Conservation (phyloP, 2,329 filamentous ascomycete species). For the Amylocarpus encephaloides region DNA sequence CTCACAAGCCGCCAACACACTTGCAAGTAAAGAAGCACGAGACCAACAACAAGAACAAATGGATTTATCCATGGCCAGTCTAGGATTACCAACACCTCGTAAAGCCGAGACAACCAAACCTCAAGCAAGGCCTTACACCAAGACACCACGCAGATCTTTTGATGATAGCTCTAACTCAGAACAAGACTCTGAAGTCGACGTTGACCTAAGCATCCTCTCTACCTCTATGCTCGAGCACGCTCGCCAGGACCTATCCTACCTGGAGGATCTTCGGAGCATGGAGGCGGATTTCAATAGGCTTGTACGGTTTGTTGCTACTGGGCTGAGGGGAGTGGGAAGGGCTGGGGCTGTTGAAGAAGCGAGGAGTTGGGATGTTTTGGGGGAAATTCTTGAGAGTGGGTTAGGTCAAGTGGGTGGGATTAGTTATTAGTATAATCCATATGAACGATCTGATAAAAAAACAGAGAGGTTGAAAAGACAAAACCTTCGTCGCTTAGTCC, state of each 20-base stretch:
- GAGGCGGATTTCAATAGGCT: conserved; percentile 58
- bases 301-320: conserved; percentile 64
- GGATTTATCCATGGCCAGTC: conserved; percentile 27
- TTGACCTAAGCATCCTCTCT: conserved; percentile 34
- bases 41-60: conserved; percentile 26
- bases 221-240: conserved; percentile 24
- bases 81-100: conserved; percentile 27
- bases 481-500: too few relatives aligned
- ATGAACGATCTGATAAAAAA: too few relatives aligned
- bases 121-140: background rate
- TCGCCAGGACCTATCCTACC: conserved; percentile 37
- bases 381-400: conserved; percentile 66
- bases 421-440: too few relatives aligned
- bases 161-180: conserved; percentile 36
- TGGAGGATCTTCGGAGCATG: conserved; percentile 48
- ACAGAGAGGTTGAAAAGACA: too few relatives aligned
- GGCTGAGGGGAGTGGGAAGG: conserved; percentile 67
- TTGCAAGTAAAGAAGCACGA: conserved; percentile 16
- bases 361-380: conserved; percentile 70
- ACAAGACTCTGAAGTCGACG: conserved; percentile 35
- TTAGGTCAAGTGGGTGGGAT: conserved; percentile 16
- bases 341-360: conserved; percentile 54
- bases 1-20: conserved; percentile 38
- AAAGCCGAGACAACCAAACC: conserved; percentile 19
- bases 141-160: conserved; percentile 16